These are phyloP conservation scores for Hanseniaspora uvarum DNA, from an alignment of 1,139 yeast species.

Conservation along the genomic window DNA sequence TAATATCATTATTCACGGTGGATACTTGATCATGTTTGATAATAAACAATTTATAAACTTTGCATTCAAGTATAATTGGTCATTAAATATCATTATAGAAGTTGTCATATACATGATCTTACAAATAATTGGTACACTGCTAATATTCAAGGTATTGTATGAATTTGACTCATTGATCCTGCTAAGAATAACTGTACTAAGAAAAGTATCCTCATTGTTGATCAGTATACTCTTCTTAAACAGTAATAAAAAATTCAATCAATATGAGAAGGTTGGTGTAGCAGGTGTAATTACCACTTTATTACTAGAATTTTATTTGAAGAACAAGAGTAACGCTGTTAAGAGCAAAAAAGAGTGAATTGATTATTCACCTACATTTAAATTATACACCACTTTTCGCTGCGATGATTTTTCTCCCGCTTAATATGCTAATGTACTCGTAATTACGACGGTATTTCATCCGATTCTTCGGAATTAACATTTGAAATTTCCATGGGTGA, in stretches of 20 bases:
- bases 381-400: too few relatives aligned
- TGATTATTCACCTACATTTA: not conserved
- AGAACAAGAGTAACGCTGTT: constrained; percentile 23
- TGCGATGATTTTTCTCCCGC: too few relatives aligned
- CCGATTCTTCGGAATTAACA: too few relatives aligned
- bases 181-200: constrained; percentile 87
- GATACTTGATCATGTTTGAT: constrained; percentile 28
- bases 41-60: constrained; percentile 21
- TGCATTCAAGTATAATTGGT: constrained; percentile 29
- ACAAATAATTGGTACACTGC: constrained; percentile 88
- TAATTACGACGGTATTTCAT: too few relatives aligned
- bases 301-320: constrained; percentile 52
- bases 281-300: constrained; percentile 73
- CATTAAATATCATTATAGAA: constrained; percentile 45
- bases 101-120: constrained; percentile 58
- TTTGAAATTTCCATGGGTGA: too few relatives aligned
- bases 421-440: too few relatives aligned
- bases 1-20: constrained; percentile 36
- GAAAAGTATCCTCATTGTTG: constrained; percentile 92
- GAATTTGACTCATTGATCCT: constrained; percentile 72
- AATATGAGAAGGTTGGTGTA: constrained; percentile 70
- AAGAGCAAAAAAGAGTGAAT: not conserved
- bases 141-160: constrained; percentile 75
- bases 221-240: constrained; percentile 67
- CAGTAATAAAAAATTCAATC: constrained; percentile 51